A percentile compares a stretch with the other conserved stretches of the same genome.
These are phyloP conservation scores for Penicillium sp. DNA, from an alignment of 2,329 filamentous ascomycete species.

Conservation along the genomic window DNA sequence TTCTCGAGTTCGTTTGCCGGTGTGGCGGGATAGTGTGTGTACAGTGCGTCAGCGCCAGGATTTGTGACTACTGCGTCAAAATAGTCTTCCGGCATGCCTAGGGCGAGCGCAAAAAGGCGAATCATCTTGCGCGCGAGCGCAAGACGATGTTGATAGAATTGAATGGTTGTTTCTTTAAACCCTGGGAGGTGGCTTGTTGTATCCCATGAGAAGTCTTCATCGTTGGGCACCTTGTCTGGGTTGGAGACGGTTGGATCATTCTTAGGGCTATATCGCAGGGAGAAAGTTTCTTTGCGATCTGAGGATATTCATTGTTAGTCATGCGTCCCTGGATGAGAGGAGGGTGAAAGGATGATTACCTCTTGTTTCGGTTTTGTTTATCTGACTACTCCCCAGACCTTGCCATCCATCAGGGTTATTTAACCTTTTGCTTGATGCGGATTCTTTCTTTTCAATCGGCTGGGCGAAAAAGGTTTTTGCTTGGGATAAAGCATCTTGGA, in stretches of 20 bases:
- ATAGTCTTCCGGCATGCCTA: conserved; percentile 54
- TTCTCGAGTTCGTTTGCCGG: conserved; percentile 29
- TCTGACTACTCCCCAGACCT: conserved; percentile 28
- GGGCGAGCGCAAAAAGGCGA: conserved; percentile 54
- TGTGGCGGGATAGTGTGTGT: conserved; percentile 48
- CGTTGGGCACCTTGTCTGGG: conserved; percentile 45
- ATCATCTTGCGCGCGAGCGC: conserved; percentile 53
- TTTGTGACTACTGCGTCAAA: conserved; percentile 57
- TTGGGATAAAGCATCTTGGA: conserved; percentile 18
- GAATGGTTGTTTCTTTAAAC: conserved; percentile 21
- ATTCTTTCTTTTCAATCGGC: conserved; percentile 45
- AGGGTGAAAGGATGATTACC: conserved; percentile 34
- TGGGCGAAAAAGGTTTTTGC: conserved; percentile 50
- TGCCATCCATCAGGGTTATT: conserved; percentile 52
- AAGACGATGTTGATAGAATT: conserved; percentile 35
- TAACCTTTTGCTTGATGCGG: conserved; percentile 34
- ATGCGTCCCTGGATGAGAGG: not conserved
- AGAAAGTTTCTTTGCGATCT: conserved; percentile 55
- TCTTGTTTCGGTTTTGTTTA: conserved; percentile 32
- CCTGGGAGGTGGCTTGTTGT: conserved; percentile 48
- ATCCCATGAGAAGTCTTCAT: conserved; percentile 56
- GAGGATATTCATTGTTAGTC: conserved; percentile 9
- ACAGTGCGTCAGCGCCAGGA: conserved; percentile 49
- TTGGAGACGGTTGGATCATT: conserved; percentile 51
- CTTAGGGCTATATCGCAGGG: conserved; percentile 54